These are phyloP conservation scores for Cucumis variabilis DNA, from an alignment of 331 rosid genomes.

Conservation along the genomic window DNA sequence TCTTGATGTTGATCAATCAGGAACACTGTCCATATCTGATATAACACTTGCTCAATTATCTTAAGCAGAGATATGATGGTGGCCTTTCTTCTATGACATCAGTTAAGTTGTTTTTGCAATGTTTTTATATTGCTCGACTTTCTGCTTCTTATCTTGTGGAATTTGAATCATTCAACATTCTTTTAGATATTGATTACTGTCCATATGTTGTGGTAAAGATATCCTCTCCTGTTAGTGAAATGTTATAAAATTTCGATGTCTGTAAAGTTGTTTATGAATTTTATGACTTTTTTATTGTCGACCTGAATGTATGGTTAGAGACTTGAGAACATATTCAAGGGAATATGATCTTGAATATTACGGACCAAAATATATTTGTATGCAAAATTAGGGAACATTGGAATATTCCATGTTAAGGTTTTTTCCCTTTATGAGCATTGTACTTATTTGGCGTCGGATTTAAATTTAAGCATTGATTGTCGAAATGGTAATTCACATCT, in stretches of 20 bases:
- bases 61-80: conserved; percentile 21
- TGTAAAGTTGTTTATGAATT: too few species aligned
- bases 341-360: too few species aligned
- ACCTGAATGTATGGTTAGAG: too few species aligned
- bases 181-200: neutral
- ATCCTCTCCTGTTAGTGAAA: conserved; percentile 21
- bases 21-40: conserved; percentile 71
- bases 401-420: too few species aligned
- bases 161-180: neutral
- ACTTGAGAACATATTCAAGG: too few species aligned
- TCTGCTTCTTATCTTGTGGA: neutral
- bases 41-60: conserved; percentile 71
- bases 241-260: neutral
- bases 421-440: too few species aligned
- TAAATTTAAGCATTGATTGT: too few species aligned
- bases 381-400: too few species aligned
- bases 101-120: conserved; percentile 2
- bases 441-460: too few species aligned
- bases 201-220: neutral
- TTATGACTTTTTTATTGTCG: too few species aligned
- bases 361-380: too few species aligned
- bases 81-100: neutral
- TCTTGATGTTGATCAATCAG: conserved; percentile 93
- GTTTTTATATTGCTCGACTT: neutral
- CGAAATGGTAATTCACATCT: too few species aligned